Evolutionary conservation across 1,284 basidiomycete genomes (phyloP).

Genomic region (Hymenochaete sp.): DNA sequence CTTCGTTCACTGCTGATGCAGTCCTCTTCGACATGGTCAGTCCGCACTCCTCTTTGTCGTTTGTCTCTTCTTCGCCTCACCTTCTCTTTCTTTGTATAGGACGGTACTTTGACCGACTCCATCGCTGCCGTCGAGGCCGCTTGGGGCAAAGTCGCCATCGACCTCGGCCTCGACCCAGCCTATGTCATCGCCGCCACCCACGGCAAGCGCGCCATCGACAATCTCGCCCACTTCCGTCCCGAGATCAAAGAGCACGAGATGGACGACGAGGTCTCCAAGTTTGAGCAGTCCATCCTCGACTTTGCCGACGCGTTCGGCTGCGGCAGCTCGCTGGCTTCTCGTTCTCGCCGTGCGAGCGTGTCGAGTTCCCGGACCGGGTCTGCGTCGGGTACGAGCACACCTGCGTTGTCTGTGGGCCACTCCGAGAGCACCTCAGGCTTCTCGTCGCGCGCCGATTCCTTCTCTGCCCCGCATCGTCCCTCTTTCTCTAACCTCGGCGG

Average conservation of each 20-base stretch:
- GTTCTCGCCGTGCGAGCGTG: slow-evolving; percentile 18
- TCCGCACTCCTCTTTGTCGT: slow-evolving; percentile 12
- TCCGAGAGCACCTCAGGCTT: slow-evolving; percentile 34
- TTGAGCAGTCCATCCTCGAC: slow-evolving; percentile 64
- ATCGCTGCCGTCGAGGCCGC: slow-evolving; percentile 73
- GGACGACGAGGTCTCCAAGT: slow-evolving; percentile 56
- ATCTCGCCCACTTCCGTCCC: slow-evolving; percentile 52
- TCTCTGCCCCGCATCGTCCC: slow-evolving; percentile 24
- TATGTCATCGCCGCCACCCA: slow-evolving; percentile 67
- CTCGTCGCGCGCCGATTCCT: slow-evolving; percentile 23
- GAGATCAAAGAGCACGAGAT: slow-evolving; percentile 52
- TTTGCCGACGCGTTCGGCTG: slow-evolving; percentile 60
- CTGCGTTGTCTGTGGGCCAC: slow-evolving; percentile 32
- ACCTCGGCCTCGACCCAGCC: slow-evolving; percentile 57
- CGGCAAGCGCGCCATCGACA: slow-evolving; percentile 65
- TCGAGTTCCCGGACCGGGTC: slow-evolving; percentile 24
- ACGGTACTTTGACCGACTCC: slow-evolving; percentile 67
- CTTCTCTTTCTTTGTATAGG: slow-evolving; percentile 31
- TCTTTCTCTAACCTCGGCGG: slow-evolving; percentile 3
- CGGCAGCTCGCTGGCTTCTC: slow-evolving; percentile 20
- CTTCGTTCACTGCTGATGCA: slow-evolving; percentile 36
- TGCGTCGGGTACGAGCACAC: slow-evolving; percentile 32
- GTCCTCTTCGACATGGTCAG: slow-evolving; percentile 69
- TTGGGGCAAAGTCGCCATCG: slow-evolving; percentile 66
- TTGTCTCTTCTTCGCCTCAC: neutral